Conservation (phyloP, 2,329 filamentous ascomycete species). For the Arachnomyces sp. region DNA sequence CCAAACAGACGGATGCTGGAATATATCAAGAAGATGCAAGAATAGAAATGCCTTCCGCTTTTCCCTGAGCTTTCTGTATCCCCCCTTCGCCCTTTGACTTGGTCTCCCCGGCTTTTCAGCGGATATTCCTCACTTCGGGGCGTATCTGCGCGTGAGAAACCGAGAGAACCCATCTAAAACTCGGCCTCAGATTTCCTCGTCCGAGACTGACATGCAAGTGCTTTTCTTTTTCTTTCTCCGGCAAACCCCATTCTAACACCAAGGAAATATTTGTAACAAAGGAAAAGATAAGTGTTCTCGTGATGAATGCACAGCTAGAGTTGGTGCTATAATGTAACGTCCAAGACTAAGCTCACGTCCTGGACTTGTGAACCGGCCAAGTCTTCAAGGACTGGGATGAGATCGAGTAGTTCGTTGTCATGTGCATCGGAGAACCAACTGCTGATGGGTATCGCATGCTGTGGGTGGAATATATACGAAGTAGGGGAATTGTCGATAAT, state of each 20-base stretch:
- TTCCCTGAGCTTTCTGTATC: conserved; percentile 8
- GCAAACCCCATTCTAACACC: not conserved
- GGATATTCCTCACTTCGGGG: too few species aligned
- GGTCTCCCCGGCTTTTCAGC: too few species aligned
- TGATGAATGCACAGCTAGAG: conserved; percentile 22
- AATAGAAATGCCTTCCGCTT: conserved; percentile 5
- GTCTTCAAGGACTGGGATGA: conserved; percentile 97
- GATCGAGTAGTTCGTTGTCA: conserved; percentile 93
- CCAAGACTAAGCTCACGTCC: conserved; percentile 94
- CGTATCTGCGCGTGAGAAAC: too few species aligned
- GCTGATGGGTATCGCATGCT: conserved; percentile 97
- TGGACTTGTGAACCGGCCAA: conserved; percentile 78
- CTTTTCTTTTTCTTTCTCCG: not conserved
- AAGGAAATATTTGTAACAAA: conserved; percentile 1
- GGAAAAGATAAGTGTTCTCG: conserved; percentile 20
- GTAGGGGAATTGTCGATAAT: conserved; percentile 99
- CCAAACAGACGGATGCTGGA: conserved; percentile 8
- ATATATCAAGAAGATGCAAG: conserved; percentile 7
- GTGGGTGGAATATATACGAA: conserved; percentile 98
- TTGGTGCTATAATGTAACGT: conserved; percentile 59
- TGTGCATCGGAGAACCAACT: conserved; percentile 99
- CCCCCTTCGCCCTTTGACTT: not conserved
- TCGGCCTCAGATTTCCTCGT: too few species aligned
- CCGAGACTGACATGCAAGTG: too few species aligned
- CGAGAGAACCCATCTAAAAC: too few species aligned